Evolutionary conservation across 345 rosid species (phyloP), one percentile per base, ranked within the genome.

Genomic region (Syzygium aromaticum): DNA sequence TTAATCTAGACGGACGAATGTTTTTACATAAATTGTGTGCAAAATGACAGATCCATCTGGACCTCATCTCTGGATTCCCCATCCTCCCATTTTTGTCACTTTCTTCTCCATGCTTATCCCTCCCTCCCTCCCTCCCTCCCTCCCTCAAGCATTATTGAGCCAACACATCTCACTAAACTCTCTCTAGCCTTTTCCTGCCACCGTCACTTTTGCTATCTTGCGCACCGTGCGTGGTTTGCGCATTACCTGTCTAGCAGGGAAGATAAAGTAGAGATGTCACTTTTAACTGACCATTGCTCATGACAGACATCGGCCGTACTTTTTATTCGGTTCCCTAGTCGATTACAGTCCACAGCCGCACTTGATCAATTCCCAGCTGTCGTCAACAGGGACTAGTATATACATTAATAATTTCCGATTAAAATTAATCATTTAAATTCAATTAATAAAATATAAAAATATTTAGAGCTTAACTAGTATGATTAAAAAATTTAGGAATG

Each of bases 151-250:
- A 73, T 38, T 38, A 73, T 73, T 38, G 49, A 9, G 13, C 80
- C 80, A 33, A 19, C 80, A 86, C 59, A 84, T 89, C 91, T 84
- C 87, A 89, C 91, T 91, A 51, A 87, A 86, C 89, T 49, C 38
- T 54, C 85, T 30, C 14, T 43, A 23, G 21, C 86, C 78, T 87
- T 86, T 54, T 82, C 56, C 85, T 52, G 85, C 89, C 88, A 54
- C 57, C 86, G 17, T 12, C 30, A 2, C 52, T 82, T 85, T 56
- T 90, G 91, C 88, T 87, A 91, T 13, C 52, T 56, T 88, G 87
- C 85, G 88, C 91, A 51, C 51, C 82, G 15, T 56, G 88, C 43
- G 89, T 77, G 1, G 11, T 30, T n/a, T 87, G 80, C 43, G 28
- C 90, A 54, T 86, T 84, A 16, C 46, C 15, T 17, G 14, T 73